Base-by-base conservation (phyloP, 164 flowering plant genomes). In the Liquidambar formosana region DNA sequence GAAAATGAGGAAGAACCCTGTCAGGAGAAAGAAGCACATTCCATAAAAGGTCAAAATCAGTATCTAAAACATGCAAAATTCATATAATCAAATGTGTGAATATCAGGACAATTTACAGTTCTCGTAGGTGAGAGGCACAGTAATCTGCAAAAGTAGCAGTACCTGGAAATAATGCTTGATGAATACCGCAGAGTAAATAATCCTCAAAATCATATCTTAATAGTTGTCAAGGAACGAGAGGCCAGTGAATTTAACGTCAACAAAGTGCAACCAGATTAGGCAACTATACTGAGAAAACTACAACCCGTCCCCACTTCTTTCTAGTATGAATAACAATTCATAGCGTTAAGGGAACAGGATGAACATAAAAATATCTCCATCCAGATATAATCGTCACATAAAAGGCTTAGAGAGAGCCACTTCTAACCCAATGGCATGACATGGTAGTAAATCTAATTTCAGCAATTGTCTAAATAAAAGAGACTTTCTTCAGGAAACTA, bases 151-250 rank as follows among this genome's bases (percentile, higher is more conserved):
- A 28, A 62, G 26, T 33, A 38, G 22, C 12, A 28, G 18, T 77
- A 90, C 99, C 96, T 88, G 78, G 74, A 95, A 95, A 77, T 84
- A 91, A 21, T 67, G 75, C 80, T 80, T 86, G 81, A 95, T 93
- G 82, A 95, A 93, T 57, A 86, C 57, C 33, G 86, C 83, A 23
- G 97, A 95, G 71, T 95, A 93, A 26, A 71, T 69, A 46, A 95
- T 93, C 81, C 98, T 86, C 71, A 91, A 68, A 64, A 81, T 62
- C 99, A 93, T 93, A 83, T 93, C 97, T 93, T 71, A 33, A 60
- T 11, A 46, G 48, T 19, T 69, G 85, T 88, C 70, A 88, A 85
- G 90, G 76, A 81, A 80, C 14, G 56, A 71, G 16, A 28, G 23
- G 47, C n/a, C n/a, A n/a, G n/a, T n/a, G n/a, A n/a, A n/a, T n/a